Base-by-base conservation (phyloP, 176 grass and related monocot species). In the Raddia distichophylla region DNA sequence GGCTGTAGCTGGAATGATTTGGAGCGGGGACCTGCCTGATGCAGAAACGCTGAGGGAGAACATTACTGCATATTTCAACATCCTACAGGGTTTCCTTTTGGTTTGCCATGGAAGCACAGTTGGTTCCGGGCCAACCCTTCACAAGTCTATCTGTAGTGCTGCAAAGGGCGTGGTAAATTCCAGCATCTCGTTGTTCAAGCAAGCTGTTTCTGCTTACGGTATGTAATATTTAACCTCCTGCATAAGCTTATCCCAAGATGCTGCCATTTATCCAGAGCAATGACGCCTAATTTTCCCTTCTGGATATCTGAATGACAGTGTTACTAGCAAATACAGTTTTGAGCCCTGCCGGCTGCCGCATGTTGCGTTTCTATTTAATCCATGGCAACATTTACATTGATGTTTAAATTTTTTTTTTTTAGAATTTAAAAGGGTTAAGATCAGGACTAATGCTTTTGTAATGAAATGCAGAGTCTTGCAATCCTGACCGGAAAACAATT, bases 81-180 rank as follows among this genome's bases (percentile, higher is more conserved):
- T 85, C 49, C 87, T 96, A 62, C 91, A 99, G 74, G 93, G 97
- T 64, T 91, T 99, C 69, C 76, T 99, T 86, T 92, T 99, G 77
- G 80, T 88, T 85, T 99, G 90, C 80, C 87, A 95, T 18, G 93
- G 93, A 68, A 93, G 83, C 69, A 93, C 78, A 42, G 80, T 90
- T 22, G 89, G 89, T 27, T 80, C 91, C n/a, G 97, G 97, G 12
- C 76, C 87, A 61, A 99, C 93, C 46, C 97, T 99, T 79, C 91
- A 92, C 68, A 89, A 91, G 40, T 85, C 70, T 49, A 99, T 99
- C 65, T 68, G 77, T 78, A 74, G 51, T 52, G 87, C 93, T 47
- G 81, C 80, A 19, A 99, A 91, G 71, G 82, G 80, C 1, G 89
- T 99, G 16, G 35, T 92, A 14, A 89, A 99, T 45, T 90, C 86